A percentile compares a stretch with the other conserved stretches of the same genome.
Evolutionary conservation across 2,329 filamentous ascomycete species (phyloP).

Genomic region (Pseudocercospora musae): DNA sequence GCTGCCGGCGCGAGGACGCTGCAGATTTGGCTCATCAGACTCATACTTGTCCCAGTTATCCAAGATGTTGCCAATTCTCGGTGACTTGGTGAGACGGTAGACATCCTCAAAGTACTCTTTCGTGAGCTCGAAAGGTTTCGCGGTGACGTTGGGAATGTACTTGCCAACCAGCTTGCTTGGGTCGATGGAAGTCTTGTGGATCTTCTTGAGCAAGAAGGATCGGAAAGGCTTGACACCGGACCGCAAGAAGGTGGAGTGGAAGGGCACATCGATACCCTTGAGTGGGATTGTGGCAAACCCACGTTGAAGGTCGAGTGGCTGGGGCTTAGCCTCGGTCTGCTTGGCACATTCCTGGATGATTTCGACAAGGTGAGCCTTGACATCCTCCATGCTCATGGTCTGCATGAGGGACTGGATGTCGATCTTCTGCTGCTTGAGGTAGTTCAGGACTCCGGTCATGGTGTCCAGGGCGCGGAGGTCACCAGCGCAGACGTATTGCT

Average conservation of each 20-base stretch:
- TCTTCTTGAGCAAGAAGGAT: constrained; percentile 98
- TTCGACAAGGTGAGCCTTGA: constrained; percentile 82
- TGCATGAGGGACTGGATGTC: constrained; percentile 92
- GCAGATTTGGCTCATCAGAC: constrained; percentile 34
- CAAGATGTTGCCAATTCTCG: constrained; percentile 72
- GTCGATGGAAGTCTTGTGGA: constrained; percentile 98
- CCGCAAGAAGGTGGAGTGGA: constrained; percentile 97
- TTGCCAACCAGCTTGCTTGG: constrained; percentile 95
- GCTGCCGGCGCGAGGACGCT: constrained; percentile 29
- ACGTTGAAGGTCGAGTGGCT: constrained; percentile 83
- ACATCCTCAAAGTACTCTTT: constrained; percentile 99
- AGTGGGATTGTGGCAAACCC: constrained; percentile 97
- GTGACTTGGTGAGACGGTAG: constrained; percentile 83
- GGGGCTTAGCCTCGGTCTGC: constrained; percentile 83
- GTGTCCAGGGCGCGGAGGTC: constrained; percentile 64
- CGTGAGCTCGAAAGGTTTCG: constrained; percentile 88
- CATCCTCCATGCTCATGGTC: constrained; percentile 80
- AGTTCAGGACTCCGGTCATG: constrained; percentile 81
- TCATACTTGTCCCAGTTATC: constrained; percentile 66
- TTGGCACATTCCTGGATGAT: constrained; percentile 88
- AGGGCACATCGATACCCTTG: constrained; percentile 95
- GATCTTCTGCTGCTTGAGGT: constrained; percentile 93
- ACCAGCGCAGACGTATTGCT: constrained; percentile 67
- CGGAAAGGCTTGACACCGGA: constrained; percentile 99
- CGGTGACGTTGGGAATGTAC: constrained; percentile 98